Evolutionary conservation across 331 rosid species (phyloP).

Genomic region (Cydonia oblonga): DNA sequence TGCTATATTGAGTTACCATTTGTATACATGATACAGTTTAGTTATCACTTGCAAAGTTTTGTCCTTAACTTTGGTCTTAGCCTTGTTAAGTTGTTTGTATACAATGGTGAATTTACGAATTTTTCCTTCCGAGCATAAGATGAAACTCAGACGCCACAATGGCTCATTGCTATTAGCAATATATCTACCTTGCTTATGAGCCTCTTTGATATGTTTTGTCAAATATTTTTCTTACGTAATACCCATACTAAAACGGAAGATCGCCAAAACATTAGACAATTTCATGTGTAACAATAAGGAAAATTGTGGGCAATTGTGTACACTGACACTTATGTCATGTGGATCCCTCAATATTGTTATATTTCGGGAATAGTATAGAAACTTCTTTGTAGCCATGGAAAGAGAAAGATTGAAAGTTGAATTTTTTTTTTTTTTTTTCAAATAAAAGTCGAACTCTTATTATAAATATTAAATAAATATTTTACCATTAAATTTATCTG

Average conservation of each 20-base stretch:
- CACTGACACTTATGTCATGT: too few species aligned
- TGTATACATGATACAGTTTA: too few species aligned
- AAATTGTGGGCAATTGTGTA: too few species aligned
- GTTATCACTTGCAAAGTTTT: background rate
- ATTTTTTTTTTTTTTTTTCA: too few species aligned
- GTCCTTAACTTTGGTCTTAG: too few species aligned
- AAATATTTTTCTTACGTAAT: too few species aligned
- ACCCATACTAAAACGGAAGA: background rate
- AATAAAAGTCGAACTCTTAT: background rate
- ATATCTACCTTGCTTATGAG: background rate
- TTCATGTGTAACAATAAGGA: too few species aligned
- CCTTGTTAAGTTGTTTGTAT: too few species aligned
- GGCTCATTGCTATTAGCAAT: background rate
- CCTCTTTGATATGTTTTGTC: background rate
- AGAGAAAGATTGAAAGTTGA: background rate
- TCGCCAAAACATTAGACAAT: too few species aligned
- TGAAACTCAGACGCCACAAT: background rate
- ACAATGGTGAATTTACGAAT: background rate
- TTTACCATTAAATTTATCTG: background rate
- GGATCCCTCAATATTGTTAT: too few species aligned
- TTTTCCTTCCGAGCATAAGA: background rate
- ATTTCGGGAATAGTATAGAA: too few species aligned
- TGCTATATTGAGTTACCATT: too few species aligned
- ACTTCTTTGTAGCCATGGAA: background rate
- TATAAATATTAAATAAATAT: background rate